phyloP scores from a whole-genome alignment of 2,329 filamentous ascomycete species.

The Dothideomycetidae sp. region DNA sequence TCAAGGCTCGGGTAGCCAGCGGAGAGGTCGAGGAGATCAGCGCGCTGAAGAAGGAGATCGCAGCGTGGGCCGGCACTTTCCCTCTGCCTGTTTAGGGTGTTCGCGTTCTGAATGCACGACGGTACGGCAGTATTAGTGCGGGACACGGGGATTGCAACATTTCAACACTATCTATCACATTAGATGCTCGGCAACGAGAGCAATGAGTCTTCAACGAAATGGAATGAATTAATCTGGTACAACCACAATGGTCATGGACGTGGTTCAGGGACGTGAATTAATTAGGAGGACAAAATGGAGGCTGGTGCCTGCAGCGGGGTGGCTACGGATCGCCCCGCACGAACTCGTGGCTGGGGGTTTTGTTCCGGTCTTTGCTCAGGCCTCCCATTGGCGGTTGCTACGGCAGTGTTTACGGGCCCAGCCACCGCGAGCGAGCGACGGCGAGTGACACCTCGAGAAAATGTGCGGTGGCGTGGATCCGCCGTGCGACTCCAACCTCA shows the following conservation, averaged over 20 bases:
- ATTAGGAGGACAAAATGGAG: neutral
- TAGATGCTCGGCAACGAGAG: conserved; percentile 7
- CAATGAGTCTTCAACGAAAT: conserved; percentile 1
- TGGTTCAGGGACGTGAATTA: too few relatives aligned
- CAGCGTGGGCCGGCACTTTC: conserved; percentile 75
- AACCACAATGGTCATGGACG: too few relatives aligned
- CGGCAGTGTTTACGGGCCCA: conserved; percentile 1
- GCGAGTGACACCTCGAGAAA: neutral
- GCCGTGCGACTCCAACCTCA: conserved; percentile 9
- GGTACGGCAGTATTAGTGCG: neutral
- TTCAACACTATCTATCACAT: neutral
- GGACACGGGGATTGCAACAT: too few relatives aligned
- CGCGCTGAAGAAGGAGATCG: conserved; percentile 76
- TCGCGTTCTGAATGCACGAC: conserved; percentile 1
- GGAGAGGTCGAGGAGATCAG: conserved; percentile 72
- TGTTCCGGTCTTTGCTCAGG: neutral
- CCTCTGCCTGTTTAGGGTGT: conserved; percentile 60
- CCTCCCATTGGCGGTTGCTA: conserved; percentile 2
- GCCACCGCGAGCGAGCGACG: neutral
- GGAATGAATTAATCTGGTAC: conserved; percentile 5
- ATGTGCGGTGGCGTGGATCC: too few relatives aligned
- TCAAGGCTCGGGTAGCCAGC: conserved; percentile 78
- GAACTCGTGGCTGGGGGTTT: neutral
- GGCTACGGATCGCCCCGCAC: neutral
- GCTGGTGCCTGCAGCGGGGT: neutral